These are phyloP conservation scores for Antarctomyces pellizariae DNA, from an alignment of 495 filamentous ascomycete genomes.

Conservation along the genomic window DNA sequence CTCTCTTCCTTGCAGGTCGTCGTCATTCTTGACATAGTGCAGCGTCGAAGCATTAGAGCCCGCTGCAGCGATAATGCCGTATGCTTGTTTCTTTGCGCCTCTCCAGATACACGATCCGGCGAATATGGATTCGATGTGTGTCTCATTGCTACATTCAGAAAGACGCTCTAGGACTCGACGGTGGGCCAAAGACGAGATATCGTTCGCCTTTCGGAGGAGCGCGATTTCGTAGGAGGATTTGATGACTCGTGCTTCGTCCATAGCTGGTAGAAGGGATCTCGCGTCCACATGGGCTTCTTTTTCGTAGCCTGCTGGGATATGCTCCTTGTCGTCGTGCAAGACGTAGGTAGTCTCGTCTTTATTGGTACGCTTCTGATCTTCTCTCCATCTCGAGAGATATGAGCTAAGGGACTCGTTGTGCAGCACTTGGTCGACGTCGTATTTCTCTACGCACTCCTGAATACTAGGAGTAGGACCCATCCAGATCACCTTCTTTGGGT, in stretches of 20 bases:
- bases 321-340: too few relatives aligned
- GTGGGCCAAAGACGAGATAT: constrained; percentile 53
- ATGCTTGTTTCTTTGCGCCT: constrained; percentile 57
- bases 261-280: constrained; percentile 30
- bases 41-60: constrained; percentile 58
- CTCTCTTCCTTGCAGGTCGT: constrained; percentile 38
- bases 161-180: constrained; percentile 36
- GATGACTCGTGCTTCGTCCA: constrained; percentile 47
- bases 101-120: constrained; percentile 40
- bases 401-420: constrained; percentile 11
- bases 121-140: constrained; percentile 63
- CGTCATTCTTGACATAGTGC: constrained; percentile 68
- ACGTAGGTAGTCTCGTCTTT: background rate
- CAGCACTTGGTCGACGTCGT: constrained; percentile 28
- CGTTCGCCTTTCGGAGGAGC: constrained; percentile 56
- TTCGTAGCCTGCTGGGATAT: background rate
- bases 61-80: constrained; percentile 63
- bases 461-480: constrained; percentile 29
- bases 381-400: constrained; percentile 16
- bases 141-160: constrained; percentile 41
- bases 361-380: constrained; percentile 4
- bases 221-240: constrained; percentile 65
- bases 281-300: constrained; percentile 6
- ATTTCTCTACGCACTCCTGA: constrained; percentile 24
- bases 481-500: constrained; percentile 33